Conservation (phyloP, 305 asterid genomes). For the Fraxinus xanthoxyloides region DNA sequence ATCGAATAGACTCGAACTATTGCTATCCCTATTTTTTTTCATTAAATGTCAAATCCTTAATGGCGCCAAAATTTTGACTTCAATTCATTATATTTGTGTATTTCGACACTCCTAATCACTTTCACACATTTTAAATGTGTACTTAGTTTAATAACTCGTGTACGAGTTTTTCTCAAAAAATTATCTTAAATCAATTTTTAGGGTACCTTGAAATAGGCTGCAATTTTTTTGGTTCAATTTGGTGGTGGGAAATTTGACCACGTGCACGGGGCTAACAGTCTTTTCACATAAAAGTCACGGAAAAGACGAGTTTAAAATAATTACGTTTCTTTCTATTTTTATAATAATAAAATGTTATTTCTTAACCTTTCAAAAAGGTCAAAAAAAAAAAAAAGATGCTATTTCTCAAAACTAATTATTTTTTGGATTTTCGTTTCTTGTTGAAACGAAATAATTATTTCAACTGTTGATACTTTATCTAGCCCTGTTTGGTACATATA, state of each 20-base stretch:
- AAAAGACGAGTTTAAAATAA: not conserved
- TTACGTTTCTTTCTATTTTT: not conserved
- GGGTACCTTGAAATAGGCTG: not conserved
- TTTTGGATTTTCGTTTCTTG: not conserved
- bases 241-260: slow-evolving; percentile 11
- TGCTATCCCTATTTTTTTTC: too few relatives aligned
- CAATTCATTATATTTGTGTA: not conserved
- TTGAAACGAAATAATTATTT: not conserved
- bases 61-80: not conserved
- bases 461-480: not conserved
- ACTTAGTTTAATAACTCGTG: not conserved
- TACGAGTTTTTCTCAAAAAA: too few relatives aligned
- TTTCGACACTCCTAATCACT: not conserved
- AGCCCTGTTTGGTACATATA: too few relatives aligned
- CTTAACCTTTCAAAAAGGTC: not conserved
- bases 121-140: not conserved
- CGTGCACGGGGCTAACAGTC: slow-evolving; percentile 26
- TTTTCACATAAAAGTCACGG: not conserved
- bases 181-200: not conserved
- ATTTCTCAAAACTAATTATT: not conserved
- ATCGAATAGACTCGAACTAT: too few relatives aligned
- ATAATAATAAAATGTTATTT: not conserved
- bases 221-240: not conserved
- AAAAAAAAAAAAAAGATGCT: not conserved
- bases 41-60: not conserved